Conservation (phyloP, 2,329 filamentous ascomycete genomes). For the Clarireedia hainanense region DNA sequence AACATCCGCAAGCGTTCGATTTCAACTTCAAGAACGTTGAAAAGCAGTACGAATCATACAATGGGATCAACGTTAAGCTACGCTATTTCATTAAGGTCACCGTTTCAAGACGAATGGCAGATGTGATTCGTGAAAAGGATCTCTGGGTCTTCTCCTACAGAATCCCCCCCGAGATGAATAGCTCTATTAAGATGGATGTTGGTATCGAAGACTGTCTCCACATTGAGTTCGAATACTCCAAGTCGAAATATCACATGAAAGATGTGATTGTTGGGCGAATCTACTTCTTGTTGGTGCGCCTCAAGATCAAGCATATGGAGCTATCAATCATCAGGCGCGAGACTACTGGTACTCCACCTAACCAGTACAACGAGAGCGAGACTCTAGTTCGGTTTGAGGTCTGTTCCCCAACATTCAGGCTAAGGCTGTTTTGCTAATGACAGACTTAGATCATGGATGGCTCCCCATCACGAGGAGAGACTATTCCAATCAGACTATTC, state of each 20-base stretch:
- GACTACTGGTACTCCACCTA: slow-evolving; percentile 91
- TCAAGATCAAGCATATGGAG: slow-evolving; percentile 99
- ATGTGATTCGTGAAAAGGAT: slow-evolving; percentile 98
- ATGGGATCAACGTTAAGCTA: slow-evolving; percentile 98
- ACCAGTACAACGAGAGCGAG: slow-evolving; percentile 99
- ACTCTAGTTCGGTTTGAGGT: slow-evolving; percentile 95
- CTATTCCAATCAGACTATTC: slow-evolving; percentile 94
- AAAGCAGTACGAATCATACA: slow-evolving; percentile 99
- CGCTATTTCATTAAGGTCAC: slow-evolving; percentile 98
- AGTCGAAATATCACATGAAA: slow-evolving; percentile 98
- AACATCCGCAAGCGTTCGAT: slow-evolving; percentile 96
- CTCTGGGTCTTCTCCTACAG: slow-evolving; percentile 99
- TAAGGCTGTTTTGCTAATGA: background rate
- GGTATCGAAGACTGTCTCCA: slow-evolving; percentile 98
- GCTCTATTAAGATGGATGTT: slow-evolving; percentile 99
- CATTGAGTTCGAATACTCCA: slow-evolving; percentile 99
- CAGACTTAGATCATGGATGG: slow-evolving; percentile 87
- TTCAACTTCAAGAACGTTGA: slow-evolving; percentile 99
- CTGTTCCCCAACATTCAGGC: slow-evolving; percentile 18
- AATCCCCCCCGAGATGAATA: slow-evolving; percentile 96
- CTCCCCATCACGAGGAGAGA: slow-evolving; percentile 87
- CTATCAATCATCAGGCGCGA: slow-evolving; percentile 94
- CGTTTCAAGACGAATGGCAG: slow-evolving; percentile 92
- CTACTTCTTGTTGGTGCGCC: slow-evolving; percentile 91
- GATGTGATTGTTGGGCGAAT: slow-evolving; percentile 98